Evolutionary conservation across 345 rosid species (phyloP).

Genomic region (Citrus hindsii): DNA sequence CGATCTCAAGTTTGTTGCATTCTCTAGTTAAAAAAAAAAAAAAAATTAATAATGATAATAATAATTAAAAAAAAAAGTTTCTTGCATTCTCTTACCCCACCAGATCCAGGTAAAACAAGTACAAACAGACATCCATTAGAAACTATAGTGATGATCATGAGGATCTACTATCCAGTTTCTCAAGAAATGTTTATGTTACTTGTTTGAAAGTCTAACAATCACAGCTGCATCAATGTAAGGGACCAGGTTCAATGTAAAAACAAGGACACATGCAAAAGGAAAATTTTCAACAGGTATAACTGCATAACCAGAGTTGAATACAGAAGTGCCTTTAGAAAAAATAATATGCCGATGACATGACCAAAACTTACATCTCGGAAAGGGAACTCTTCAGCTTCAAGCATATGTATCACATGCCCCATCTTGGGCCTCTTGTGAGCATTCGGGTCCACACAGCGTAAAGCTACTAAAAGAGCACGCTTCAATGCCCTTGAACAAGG

Average conservation of each 20-base stretch:
- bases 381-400: slow-evolving; percentile 89
- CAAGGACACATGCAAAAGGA: not conserved
- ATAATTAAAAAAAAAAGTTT: not conserved
- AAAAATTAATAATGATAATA: too few species aligned
- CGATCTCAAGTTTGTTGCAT: not conserved
- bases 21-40: not conserved
- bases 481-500: slow-evolving; percentile 83
- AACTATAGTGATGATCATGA: not conserved
- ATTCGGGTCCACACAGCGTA: slow-evolving; percentile 93
- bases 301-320: not conserved
- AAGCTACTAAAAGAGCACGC: slow-evolving; percentile 85
- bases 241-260: not conserved
- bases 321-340: not conserved
- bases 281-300: not conserved
- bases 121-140: not conserved
- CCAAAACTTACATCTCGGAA: slow-evolving; percentile 58
- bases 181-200: not conserved
- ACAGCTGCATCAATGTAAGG: not conserved
- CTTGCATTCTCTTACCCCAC: not conserved
- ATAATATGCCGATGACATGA: not conserved
- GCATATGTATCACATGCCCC: slow-evolving; percentile 97
- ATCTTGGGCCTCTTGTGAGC: slow-evolving; percentile 93
- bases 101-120: not conserved
- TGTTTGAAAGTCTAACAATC: not conserved
- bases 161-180: not conserved